Conservation (phyloP, 2,329 filamentous ascomycete genomes). For the Aspergillus piperis region DNA sequence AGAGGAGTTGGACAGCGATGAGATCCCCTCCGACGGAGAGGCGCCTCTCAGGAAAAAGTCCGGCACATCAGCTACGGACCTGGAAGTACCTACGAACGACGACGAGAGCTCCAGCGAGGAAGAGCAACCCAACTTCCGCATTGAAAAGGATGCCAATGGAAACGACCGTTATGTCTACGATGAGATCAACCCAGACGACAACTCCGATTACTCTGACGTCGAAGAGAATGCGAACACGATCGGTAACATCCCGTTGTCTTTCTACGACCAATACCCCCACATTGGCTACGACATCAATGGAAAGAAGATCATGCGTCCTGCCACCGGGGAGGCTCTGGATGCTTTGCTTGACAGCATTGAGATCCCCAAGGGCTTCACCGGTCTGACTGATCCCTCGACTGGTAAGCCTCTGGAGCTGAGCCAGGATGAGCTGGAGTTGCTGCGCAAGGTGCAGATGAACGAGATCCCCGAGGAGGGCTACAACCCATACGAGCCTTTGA, state of each 20-base stretch:
- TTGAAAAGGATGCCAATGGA: conserved; percentile 83
- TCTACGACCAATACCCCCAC: conserved; percentile 97
- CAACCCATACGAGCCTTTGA: conserved; percentile 88
- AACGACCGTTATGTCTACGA: conserved; percentile 87
- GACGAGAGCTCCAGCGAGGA: conserved; percentile 35
- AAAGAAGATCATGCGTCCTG: conserved; percentile 95
- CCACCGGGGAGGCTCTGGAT: conserved; percentile 89
- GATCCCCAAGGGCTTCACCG: conserved; percentile 95
- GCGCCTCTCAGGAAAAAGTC: conserved; percentile 43
- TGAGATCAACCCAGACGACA: conserved; percentile 92
- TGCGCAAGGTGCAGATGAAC: conserved; percentile 85
- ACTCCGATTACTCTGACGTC: conserved; percentile 90
- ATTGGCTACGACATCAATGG: conserved; percentile 99
- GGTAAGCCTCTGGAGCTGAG: conserved; percentile 88
- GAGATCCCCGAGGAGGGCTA: conserved; percentile 85
- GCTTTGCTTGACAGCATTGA: conserved; percentile 95
- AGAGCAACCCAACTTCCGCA: conserved; percentile 56
- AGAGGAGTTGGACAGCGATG: conserved; percentile 54
- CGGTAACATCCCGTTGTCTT: conserved; percentile 87
- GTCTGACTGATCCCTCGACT: conserved; percentile 88
- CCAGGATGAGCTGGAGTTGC: conserved; percentile 82
- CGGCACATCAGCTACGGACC: conserved; percentile 23
- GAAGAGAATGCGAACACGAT: conserved; percentile 84
- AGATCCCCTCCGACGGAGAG: conserved; percentile 51
- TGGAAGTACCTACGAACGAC: conserved; percentile 12